A percentile compares a stretch with the other conserved stretches of the same genome.
These are phyloP conservation scores for Yueomyces sinensis DNA, from an alignment of 805 yeast species.

Conservation along the genomic window DNA sequence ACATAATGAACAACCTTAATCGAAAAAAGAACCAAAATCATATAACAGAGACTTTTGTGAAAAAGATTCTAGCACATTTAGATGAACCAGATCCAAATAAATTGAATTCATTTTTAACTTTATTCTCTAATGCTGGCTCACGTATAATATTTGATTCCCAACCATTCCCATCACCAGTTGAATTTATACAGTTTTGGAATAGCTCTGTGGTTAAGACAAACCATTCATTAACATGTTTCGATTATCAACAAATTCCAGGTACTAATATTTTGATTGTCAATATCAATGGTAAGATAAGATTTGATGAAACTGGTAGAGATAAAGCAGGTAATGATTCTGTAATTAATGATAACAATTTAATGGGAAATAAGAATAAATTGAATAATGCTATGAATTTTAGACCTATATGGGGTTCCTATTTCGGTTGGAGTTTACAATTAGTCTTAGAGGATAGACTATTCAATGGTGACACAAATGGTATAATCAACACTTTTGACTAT, in stretches of 20 bases:
- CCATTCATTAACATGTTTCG: conserved; percentile 51
- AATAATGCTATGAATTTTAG: conserved; percentile 23
- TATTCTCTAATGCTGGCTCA: conserved; percentile 12
- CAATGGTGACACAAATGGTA: conserved; percentile 22
- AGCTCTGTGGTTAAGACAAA: conserved; percentile 31
- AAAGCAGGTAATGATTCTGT: conserved; percentile 54
- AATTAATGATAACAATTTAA: conserved; percentile 15
- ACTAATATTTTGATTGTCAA: conserved; percentile 40
- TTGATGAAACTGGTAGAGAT: conserved; percentile 64
- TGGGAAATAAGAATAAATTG: conserved; percentile 3
- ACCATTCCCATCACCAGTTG: conserved; percentile 19
- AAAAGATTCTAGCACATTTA: conserved; percentile 23
- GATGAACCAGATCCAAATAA: conserved; percentile 22
- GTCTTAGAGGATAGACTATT: conserved; percentile 39
- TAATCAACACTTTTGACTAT: conserved; percentile 49
- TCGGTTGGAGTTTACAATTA: conserved; percentile 48
- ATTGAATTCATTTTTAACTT: conserved; percentile 15
- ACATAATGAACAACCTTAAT: not conserved
- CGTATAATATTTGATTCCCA: conserved; percentile 21
- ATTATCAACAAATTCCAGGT: conserved; percentile 57
- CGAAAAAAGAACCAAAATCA: not conserved
- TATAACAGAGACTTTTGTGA: conserved; percentile 13
- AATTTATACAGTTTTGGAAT: conserved; percentile 22
- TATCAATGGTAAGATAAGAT: conserved; percentile 46
- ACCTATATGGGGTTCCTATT: conserved; percentile 56